These are phyloP conservation scores for Neostapfia colusana DNA, from an alignment of 176 grass and related monocot genomes.

Conservation along the genomic window DNA sequence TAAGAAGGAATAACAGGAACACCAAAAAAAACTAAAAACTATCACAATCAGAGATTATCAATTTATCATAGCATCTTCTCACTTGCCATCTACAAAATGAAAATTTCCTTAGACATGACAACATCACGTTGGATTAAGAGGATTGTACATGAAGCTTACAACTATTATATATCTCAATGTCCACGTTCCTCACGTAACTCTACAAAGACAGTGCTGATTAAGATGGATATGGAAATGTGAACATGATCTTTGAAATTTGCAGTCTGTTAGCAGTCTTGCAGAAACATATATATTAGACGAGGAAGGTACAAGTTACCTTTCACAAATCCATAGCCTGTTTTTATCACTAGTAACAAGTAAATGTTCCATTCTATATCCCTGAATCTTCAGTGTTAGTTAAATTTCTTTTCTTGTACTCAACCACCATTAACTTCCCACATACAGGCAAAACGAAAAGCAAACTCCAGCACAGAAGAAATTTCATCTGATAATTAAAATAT, in stretches of 20 bases:
- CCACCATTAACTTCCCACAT: conserved; percentile 58
- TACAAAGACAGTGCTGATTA: conserved; percentile 55
- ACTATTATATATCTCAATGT: conserved; percentile 45
- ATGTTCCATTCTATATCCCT: conserved; percentile 26
- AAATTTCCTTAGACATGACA: conserved; percentile 36
- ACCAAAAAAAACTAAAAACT: conserved; percentile 14
- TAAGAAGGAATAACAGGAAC: not conserved
- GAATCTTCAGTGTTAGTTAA: conserved; percentile 59
- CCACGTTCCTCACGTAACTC: conserved; percentile 35
- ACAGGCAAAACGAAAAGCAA: conserved; percentile 27
- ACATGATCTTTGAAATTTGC: conserved; percentile 59
- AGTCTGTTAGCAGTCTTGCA: conserved; percentile 27
- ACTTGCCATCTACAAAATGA: conserved; percentile 33
- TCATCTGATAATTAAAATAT: conserved; percentile 21
- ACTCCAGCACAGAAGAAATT: conserved; percentile 8
- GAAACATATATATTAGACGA: conserved; percentile 56
- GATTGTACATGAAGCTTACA: conserved; percentile 52
- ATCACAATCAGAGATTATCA: conserved; percentile 19
- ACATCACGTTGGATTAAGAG: conserved; percentile 34
- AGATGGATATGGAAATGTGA: conserved; percentile 54
- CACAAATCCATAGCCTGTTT: conserved; percentile 36
- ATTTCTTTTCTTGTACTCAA: conserved; percentile 67
- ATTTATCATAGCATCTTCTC: conserved; percentile 19
- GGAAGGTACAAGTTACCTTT: conserved; percentile 59
- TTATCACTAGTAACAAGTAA: conserved; percentile 32